Evolutionary conservation across 2,329 filamentous ascomycete genomes (phyloP), one percentile per base, ranked within the genome.

Genomic region (Epichloe hybrida): DNA sequence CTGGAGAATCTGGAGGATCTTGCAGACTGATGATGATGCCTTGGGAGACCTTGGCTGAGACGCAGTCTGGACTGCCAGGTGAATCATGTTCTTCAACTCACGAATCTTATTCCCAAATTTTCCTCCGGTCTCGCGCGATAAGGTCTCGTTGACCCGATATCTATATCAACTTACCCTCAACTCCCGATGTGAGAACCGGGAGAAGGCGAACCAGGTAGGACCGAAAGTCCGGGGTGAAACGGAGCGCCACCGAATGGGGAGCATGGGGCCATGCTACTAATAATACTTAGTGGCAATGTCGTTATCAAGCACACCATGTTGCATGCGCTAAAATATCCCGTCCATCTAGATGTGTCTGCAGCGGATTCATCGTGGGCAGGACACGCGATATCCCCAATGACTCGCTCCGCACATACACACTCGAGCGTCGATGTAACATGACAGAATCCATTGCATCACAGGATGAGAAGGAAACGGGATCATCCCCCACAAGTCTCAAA

Each of bases 171-270:
- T 44, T 12, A n/a, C 6, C n/a, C 12, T 37, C 12, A 13, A 36
- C 17, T 42, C 20, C 27, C 27, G 31, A 43, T 38, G 15, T 7
- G 20, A 49, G 23, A 27, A 17, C 15, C 34, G 31, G 36, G 35
- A 23, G 36, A 44, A 45, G 43, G 49, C 48, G 34, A 38, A 39
- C 38, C 17, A 36, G 37, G 49, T 40, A 50, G 34, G 20, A 36
- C 49, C 49, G 38, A 51, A 40, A 47, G 45, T 47, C 49, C 49
- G 49, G 49, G 49, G 44, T 47, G n/a, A 39, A 41, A 31, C 27
- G n/a, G n/a, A 36, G 27, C 44, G 42, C 38, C 44, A 40, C 21
- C 15, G 12, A 12, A 38, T 23, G 41, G 23, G 41, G 20, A 27
- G 40, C 40, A 42, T 42, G 40, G 11, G 20, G 20, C 15, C 9